A percentile compares a stretch with the other conserved stretches of the same genome.
These are phyloP conservation scores for Aegilops longissima DNA, from an alignment of 176 grass and related monocot species.

Conservation along the genomic window DNA sequence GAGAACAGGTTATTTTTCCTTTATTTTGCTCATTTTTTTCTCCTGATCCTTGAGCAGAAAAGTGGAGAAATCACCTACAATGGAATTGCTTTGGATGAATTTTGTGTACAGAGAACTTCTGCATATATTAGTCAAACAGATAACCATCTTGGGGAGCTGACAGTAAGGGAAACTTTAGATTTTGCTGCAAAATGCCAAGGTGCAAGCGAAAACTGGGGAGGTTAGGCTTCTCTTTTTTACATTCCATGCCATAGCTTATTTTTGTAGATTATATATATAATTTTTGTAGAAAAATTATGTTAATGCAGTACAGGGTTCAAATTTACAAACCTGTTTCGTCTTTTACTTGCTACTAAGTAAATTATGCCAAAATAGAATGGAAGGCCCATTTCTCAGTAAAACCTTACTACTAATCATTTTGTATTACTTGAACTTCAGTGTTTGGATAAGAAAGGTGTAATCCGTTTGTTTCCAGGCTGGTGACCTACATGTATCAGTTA, in stretches of 20 bases:
- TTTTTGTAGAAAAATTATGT: not conserved
- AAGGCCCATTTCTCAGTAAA: too few relatives aligned
- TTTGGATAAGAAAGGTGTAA: too few relatives aligned
- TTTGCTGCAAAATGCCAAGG: constrained; percentile 77
- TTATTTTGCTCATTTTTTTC: not conserved
- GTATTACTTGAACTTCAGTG: too few relatives aligned
- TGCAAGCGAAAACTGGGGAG: constrained; percentile 60
- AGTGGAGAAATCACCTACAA: constrained; percentile 62
- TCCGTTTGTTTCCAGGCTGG: not conserved
- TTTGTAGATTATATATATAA: not conserved
- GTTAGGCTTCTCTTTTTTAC: constrained; percentile 29
- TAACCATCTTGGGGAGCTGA: constrained; percentile 71
- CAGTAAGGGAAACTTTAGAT: constrained; percentile 73
- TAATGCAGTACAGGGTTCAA: not conserved
- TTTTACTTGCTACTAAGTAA: not conserved
- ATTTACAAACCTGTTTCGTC: not conserved
- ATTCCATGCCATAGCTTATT: not conserved
- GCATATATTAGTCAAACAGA: constrained; percentile 86
- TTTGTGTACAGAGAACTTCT: constrained; percentile 68
- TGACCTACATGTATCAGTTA: not conserved
- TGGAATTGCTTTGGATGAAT: constrained; percentile 48
- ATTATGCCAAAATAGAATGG: not conserved
- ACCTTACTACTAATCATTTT: too few relatives aligned
- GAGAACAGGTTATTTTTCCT: not conserved
- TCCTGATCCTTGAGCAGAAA: constrained; percentile 36